Evolutionary conservation across 805 yeast species (phyloP).

Genomic region (Scheffersomyces amazonensis): DNA sequence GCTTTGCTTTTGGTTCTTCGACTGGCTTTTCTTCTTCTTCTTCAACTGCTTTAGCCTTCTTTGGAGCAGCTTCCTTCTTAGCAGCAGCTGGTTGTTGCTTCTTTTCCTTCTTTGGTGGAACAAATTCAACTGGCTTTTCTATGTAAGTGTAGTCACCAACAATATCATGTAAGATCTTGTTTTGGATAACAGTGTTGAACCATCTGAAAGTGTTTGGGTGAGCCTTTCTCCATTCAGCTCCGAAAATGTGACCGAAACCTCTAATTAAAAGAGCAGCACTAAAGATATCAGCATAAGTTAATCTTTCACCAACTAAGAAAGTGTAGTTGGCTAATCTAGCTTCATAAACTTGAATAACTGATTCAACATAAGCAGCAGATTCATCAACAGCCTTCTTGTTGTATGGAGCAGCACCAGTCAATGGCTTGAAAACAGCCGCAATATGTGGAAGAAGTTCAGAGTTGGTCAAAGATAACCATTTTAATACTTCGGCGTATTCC

Average conservation of each 20-base stretch:
- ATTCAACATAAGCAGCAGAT: conserved; percentile 34
- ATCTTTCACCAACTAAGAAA: conserved; percentile 64
- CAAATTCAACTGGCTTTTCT: conserved; percentile 63
- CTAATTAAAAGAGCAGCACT: conserved; percentile 48
- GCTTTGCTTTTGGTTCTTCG: conserved; percentile 77
- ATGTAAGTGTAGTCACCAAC: conserved; percentile 54
- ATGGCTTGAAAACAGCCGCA: conserved; percentile 54
- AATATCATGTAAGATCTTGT: conserved; percentile 47
- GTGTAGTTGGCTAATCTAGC: conserved; percentile 57
- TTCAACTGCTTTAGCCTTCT: conserved; percentile 26
- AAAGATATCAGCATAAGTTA: conserved; percentile 57
- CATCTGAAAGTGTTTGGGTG: conserved; percentile 69
- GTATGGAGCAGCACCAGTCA: conserved; percentile 67
- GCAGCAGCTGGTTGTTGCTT: conserved; percentile 43
- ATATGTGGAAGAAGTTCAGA: conserved; percentile 54
- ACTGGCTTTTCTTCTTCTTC: conserved; percentile 39
- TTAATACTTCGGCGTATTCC: conserved; percentile 65
- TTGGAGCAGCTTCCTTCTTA: conserved; percentile 38
- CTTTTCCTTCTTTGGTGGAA: conserved; percentile 77
- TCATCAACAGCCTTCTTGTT: conserved; percentile 68
- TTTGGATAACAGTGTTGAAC: conserved; percentile 54
- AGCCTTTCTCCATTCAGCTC: conserved; percentile 58
- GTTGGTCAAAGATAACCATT: conserved; percentile 78
- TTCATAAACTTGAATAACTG: conserved; percentile 47
- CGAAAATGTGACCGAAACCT: conserved; percentile 59